Base-by-base conservation (phyloP, 805 yeast species). In the Torulaspora indica region DNA sequence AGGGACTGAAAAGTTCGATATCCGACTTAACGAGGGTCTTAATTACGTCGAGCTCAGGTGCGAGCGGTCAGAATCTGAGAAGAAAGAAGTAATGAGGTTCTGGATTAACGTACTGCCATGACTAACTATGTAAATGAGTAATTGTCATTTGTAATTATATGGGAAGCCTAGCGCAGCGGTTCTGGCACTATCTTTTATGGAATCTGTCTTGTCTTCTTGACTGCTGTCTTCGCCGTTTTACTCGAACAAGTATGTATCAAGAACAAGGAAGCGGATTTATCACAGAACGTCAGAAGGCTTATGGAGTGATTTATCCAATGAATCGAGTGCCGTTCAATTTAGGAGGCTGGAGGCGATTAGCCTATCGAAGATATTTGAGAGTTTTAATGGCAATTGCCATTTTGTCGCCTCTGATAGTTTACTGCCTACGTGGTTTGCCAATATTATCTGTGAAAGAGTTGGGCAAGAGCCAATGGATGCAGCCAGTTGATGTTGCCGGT, bases 61-160 rank as follows among this genome's bases (percentile, higher is more conserved):
- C 31, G 49, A 48, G 29, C 48, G 52, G 29, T 33, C 45, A 14
- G 45, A 23, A n/a, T 38, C 28, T 2, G 45, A 46, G 14, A 40
- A 27, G 13, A 38, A 29, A 5, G 68, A 63, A 46, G 27, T 33
- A 3, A 50, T 61, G 52, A 60, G 56, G 35, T 56, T 63, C 34
- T 63, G 67, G 65, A 52, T 62, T 12, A 60, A 58, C 37, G 64
- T 62, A 6, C 48, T 60, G 18, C 66, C 68, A 38, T 63, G 42
- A 50, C 17, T 12, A 18, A 17, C 15, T 38, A 29, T 23, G 8
- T 28, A 28, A 18, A 13, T 29, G 37, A 13, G 20, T 35, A 23
- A 20, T 22, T 5, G 15, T 22, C 17, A 8, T n/a, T 20, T 22
- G 28, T 13, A 22, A 35, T 22, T 22, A 22, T 22, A 22, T 10